Evolutionary conservation across 176 grass and related monocot genomes (phyloP), one percentile per base, ranked within the genome.

Genomic region (Zea luxurians): DNA sequence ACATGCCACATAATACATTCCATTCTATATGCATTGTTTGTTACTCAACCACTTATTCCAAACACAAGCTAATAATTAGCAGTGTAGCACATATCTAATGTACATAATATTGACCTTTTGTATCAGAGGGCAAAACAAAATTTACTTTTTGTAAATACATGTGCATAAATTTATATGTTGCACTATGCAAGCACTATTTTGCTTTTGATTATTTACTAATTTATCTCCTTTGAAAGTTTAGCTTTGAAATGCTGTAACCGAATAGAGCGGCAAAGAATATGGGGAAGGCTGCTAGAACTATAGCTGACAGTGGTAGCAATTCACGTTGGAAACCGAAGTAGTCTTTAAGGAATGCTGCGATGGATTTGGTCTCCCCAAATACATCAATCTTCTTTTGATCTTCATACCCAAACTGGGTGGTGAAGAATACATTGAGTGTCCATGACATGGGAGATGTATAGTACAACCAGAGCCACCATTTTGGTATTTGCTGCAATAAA

Each of bases 391-490:
- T 54, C 34, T 3, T 66, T 8, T 71, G 10, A 2, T 77, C 15
- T 0, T 84, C 58, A 15, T 94, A 84, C 41, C 92, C 92, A 12
- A 87, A 94, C 10, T 91, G 92, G 13, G 83, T 79, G 6, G 80
- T 86, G 60, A 94, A 85, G n/a, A 94, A 79, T 48, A 80, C 73
- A 64, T 87, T 71, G 42, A 94, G 66, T 10, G 86, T 68, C 92
- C 89, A 94, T 0, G 80, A 70, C 48, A 87, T 37, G 6, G 89
- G 92, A 34, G 60, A 86, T 2, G 66, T 6, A 34, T 94, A 94
- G 54, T 94, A 89, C 43, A 94, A 8, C 92, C 89, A 94, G 73
- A 94, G 86, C 92, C 92, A 94, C 92, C 92, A 94, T 76, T 69
- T 82, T 2, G 92, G 92, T 71, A 94, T 91, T 94, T 87, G 83